These are phyloP conservation scores for Zygotorulaspora danielsina DNA, from an alignment of 805 yeast genomes.

Conservation along the genomic window DNA sequence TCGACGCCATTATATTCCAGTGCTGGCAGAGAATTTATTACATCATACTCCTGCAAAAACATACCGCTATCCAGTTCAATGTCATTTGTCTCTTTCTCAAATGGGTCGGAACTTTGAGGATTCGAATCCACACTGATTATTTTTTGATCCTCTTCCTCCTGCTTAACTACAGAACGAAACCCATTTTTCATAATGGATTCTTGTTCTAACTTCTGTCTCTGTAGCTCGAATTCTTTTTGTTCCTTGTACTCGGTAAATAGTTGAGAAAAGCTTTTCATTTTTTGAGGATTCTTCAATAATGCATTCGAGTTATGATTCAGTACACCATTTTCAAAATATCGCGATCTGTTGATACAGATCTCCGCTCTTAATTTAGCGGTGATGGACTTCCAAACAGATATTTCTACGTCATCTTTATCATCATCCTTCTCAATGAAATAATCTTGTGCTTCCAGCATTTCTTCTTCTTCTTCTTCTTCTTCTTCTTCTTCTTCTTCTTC, in stretches of 20 bases:
- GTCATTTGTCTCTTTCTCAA: conserved; percentile 41
- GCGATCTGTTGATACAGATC: conserved; percentile 63
- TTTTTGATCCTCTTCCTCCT: conserved; percentile 32
- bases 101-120: conserved; percentile 14
- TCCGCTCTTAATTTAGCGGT: conserved; percentile 78
- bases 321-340: conserved; percentile 55
- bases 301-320: conserved; percentile 70
- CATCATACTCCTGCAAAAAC: conserved; percentile 77
- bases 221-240: conserved; percentile 30
- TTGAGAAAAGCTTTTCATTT: conserved; percentile 55
- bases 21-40: conserved; percentile 74
- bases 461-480: conserved; percentile 43
- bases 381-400: conserved; percentile 76
- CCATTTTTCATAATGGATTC: conserved; percentile 41
- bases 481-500: conserved; percentile 8
- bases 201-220: conserved; percentile 29
- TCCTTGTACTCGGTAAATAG: conserved; percentile 31
- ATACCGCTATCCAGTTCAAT: conserved; percentile 55
- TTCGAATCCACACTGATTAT: conserved; percentile 8
- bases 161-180: conserved; percentile 30
- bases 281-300: conserved; percentile 55
- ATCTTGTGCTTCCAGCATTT: conserved; percentile 40
- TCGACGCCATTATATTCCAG: conserved; percentile 50
- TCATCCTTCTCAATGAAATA: conserved; percentile 51
- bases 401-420: conserved; percentile 64